Conservation (phyloP, 2,329 filamentous ascomycete genomes). For the Fusarium sp. region DNA sequence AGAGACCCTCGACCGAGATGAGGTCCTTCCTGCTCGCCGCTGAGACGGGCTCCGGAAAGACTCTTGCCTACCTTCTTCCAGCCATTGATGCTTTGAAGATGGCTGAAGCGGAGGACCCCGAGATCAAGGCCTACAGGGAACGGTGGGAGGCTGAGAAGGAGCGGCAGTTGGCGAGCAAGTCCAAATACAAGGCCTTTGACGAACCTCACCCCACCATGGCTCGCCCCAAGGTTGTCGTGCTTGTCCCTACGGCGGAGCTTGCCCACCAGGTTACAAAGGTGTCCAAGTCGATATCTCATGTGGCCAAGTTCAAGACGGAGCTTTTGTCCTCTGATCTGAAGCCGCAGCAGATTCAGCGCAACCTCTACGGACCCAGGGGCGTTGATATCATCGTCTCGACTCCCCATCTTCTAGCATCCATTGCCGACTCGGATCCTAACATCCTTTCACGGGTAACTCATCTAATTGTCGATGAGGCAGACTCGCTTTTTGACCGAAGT, state of each 20-base stretch:
- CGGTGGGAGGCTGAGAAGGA: conserved; percentile 67
- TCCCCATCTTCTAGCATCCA: conserved; percentile 88
- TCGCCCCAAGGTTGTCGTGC: conserved; percentile 83
- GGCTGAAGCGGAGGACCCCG: conserved; percentile 72
- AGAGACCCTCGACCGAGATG: conserved; percentile 54
- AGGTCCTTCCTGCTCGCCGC: conserved; percentile 83
- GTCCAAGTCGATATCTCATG: conserved; percentile 85
- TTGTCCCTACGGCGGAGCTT: conserved; percentile 93
- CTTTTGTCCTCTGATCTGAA: conserved; percentile 83
- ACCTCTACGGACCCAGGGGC: conserved; percentile 82
- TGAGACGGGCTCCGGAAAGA: conserved; percentile 98
- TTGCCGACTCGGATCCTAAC: conserved; percentile 90
- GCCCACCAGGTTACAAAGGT: conserved; percentile 87
- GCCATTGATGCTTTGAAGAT: conserved; percentile 87
- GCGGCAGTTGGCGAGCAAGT: conserved; percentile 64
- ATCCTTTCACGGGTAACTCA: conserved; percentile 92
- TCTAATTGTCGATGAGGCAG: conserved; percentile 93
- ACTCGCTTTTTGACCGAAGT: conserved; percentile 93
- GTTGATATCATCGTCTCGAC: conserved; percentile 90
- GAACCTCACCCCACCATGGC: conserved; percentile 80
- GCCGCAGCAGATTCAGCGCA: conserved; percentile 83
- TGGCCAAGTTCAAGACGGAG: conserved; percentile 86
- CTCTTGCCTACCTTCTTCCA: conserved; percentile 89
- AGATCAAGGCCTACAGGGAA: conserved; percentile 68
- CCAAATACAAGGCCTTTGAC: conserved; percentile 73